Percentiles rank a stretch among this genome's conserved stretches.
phyloP scores from a whole-genome alignment of 352 stramenopile species.

The Phytophthora sansomeana region DNA sequence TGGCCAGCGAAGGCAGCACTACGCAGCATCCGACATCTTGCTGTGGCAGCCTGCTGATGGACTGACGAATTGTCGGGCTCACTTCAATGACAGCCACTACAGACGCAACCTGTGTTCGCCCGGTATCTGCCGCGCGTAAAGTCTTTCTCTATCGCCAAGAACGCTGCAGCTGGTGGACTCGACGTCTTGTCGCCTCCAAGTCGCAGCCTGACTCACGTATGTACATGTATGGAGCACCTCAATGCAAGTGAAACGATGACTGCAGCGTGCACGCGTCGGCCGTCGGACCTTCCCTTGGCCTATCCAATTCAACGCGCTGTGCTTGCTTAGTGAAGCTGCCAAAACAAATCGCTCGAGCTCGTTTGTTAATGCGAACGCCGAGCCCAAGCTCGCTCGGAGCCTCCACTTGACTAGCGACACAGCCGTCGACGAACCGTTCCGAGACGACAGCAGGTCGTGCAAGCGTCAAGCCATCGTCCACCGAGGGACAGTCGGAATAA shows the following conservation, averaged over 20 bases:
- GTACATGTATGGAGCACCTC: neutral
- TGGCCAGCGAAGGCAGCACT: too few relatives aligned
- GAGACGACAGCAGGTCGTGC: slow-evolving; percentile 19
- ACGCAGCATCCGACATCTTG: too few relatives aligned
- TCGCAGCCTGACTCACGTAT: slow-evolving; percentile 33
- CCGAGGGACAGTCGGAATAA: slow-evolving; percentile 23
- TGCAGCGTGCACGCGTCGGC: slow-evolving; percentile 24
- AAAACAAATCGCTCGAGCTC: neutral
- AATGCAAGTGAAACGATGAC: slow-evolving; percentile 21
- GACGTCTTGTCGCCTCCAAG: slow-evolving; percentile 14
- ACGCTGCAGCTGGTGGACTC: slow-evolving; percentile 22
- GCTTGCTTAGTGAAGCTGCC: slow-evolving; percentile 10
- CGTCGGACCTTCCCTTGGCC: slow-evolving; percentile 21
- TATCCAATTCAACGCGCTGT: slow-evolving; percentile 31
- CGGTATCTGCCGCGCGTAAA: slow-evolving; percentile 12
- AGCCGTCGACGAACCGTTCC: slow-evolving; percentile 21
- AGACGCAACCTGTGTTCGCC: slow-evolving; percentile 20
- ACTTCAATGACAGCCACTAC: neutral
- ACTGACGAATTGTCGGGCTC: neutral
- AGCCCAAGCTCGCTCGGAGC: too few relatives aligned
- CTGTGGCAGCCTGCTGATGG: neutral
- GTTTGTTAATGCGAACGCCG: too few relatives aligned
- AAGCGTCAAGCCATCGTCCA: slow-evolving; percentile 7
- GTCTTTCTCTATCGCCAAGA: slow-evolving; percentile 14
- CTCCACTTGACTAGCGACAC: slow-evolving; percentile 22